Evolutionary conservation across 2,329 filamentous ascomycete species (phyloP).

Genomic region (Exophiala calicioides): DNA sequence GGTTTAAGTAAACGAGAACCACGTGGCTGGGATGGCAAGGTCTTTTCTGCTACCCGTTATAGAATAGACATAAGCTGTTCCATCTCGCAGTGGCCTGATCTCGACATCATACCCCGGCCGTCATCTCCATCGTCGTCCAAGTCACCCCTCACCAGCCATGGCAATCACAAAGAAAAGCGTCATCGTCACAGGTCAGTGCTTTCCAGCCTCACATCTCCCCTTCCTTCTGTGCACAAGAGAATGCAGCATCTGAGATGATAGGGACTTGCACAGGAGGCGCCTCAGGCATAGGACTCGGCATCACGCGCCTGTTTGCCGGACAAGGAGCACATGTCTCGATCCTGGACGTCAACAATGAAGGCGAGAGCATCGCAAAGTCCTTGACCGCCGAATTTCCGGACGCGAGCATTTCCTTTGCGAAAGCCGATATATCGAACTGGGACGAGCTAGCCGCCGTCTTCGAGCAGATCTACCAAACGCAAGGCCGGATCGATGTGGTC

Average conservation of each 20-base stretch:
- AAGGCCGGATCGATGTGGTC: slow-evolving; percentile 48
- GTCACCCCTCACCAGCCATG: slow-evolving; percentile 4
- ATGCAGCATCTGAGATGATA: slow-evolving; percentile 1
- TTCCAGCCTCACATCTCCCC: too few species aligned
- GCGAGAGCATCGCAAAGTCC: slow-evolving; percentile 26
- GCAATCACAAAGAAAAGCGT: slow-evolving; percentile 30
- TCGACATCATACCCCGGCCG: too few species aligned
- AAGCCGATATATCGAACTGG: slow-evolving; percentile 40
- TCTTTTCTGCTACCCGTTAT: too few species aligned
- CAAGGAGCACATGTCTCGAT: slow-evolving; percentile 38
- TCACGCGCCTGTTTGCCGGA: slow-evolving; percentile 36
- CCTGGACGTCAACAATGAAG: slow-evolving; percentile 37
- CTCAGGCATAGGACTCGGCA: slow-evolving; percentile 41
- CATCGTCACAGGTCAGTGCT: slow-evolving; percentile 35
- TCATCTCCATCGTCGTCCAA: too few species aligned
- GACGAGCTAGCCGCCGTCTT: slow-evolving; percentile 41
- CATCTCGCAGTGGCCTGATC: too few species aligned
- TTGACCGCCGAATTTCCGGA: slow-evolving; percentile 34
- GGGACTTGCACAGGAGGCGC: slow-evolving; percentile 35
- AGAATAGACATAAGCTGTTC: too few species aligned
- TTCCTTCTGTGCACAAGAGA: neutral
- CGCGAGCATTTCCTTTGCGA: slow-evolving; percentile 34
- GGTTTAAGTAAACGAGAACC: too few species aligned
- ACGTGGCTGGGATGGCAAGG: too few species aligned
- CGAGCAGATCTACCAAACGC: slow-evolving; percentile 34